Evolutionary conservation across 345 rosid genomes (phyloP).

Genomic region (Eucalyptus brandiana): DNA sequence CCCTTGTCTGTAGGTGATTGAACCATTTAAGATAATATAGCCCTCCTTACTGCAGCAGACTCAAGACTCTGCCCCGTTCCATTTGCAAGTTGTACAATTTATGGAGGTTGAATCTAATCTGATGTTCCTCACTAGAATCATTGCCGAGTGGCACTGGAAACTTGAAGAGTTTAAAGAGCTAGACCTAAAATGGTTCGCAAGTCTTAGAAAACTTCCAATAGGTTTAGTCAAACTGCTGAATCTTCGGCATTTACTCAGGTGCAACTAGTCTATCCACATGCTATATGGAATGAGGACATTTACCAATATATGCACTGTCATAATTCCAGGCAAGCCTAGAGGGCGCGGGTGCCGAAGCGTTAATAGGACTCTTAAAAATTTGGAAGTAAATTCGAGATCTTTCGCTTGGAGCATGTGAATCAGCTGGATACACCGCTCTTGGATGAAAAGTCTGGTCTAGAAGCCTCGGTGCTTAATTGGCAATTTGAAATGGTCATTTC

Average conservation of each 20-base stretch:
- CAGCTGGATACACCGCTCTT: background rate
- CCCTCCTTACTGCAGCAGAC: background rate
- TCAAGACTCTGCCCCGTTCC: background rate
- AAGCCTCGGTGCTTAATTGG: too few species aligned
- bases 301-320: background rate
- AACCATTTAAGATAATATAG: background rate
- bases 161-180: background rate
- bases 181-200: background rate
- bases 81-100: background rate
- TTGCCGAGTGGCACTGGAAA: background rate
- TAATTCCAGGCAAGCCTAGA: background rate
- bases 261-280: background rate
- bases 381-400: background rate
- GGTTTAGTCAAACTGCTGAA: background rate
- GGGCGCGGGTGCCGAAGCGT: background rate
- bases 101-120: background rate
- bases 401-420: background rate
- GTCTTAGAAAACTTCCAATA: background rate
- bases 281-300: background rate
- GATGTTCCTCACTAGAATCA: background rate
- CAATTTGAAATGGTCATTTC: too few species aligned
- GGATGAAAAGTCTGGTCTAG: background rate
- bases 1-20: background rate
- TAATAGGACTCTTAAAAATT: background rate
- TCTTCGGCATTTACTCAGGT: background rate